Conservation (phyloP, 208 protist species). For the Leishmania gerbilli region DNA sequence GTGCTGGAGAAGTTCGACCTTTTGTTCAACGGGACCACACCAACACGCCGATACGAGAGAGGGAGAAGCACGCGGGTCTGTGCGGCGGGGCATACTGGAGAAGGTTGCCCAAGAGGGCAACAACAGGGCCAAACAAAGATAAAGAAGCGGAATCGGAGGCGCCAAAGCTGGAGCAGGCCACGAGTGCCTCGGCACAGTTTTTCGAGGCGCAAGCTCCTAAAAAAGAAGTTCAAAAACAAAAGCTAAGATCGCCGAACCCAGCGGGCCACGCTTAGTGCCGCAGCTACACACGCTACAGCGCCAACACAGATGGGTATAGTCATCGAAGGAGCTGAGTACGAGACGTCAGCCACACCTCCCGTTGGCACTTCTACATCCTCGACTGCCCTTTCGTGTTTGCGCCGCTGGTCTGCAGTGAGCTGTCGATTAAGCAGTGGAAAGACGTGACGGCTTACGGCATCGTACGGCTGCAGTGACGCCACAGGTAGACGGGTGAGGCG, state of each 20-base stretch:
- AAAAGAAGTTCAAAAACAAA: background rate
- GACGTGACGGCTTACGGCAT: constrained; percentile 20
- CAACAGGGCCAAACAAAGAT: too few species aligned
- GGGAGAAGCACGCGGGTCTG: too few species aligned
- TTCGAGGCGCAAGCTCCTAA: background rate
- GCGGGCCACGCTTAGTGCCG: background rate
- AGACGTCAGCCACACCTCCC: background rate
- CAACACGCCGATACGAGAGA: too few species aligned
- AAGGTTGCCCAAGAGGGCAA: too few species aligned
- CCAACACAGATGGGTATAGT: constrained; percentile 3
- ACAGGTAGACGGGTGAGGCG: constrained; percentile 23
- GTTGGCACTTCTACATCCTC: background rate
- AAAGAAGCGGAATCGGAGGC: background rate
- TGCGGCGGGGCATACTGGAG: too few species aligned
- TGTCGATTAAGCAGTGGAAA: constrained; percentile 32
- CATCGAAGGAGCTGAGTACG: background rate
- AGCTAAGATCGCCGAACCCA: background rate
- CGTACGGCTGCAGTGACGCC: constrained; percentile 24
- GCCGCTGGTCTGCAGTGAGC: background rate
- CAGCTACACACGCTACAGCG: background rate
- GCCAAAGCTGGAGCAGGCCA: background rate
- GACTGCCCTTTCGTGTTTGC: background rate
- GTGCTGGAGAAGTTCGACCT: too few species aligned
- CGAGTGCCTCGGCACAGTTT: background rate
- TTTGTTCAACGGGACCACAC: too few species aligned